A percentile compares a stretch with the other conserved stretches of the same genome.
phyloP scores from a whole-genome alignment of 2,329 filamentous ascomycete genomes.

The Calonectria hongkongensis region DNA sequence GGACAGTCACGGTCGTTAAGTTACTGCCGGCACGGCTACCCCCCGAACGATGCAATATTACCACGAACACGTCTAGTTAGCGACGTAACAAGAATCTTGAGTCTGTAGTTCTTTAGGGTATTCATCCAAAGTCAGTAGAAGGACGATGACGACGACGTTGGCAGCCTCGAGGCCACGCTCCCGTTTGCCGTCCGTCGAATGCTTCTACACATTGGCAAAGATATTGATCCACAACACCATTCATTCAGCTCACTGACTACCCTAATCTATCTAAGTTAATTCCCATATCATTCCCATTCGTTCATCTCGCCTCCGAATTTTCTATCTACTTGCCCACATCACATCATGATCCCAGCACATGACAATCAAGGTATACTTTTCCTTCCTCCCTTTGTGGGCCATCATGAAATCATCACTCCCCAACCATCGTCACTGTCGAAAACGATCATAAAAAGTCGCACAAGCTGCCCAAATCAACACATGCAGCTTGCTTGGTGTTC shows the following conservation, averaged over 20 bases:
- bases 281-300: conserved; percentile 25
- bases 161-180: too few relatives aligned
- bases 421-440: conserved; percentile 24
- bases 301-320: conserved; percentile 25
- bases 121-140: too few relatives aligned
- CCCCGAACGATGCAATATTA: too few relatives aligned
- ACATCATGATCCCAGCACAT: conserved; percentile 34
- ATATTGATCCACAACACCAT: conserved; percentile 30
- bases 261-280: conserved; percentile 40
- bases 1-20: too few relatives aligned
- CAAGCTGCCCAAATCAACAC: conserved; percentile 26
- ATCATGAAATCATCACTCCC: conserved; percentile 31
- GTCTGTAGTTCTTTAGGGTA: too few relatives aligned
- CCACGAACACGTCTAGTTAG: too few relatives aligned
- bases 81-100: too few relatives aligned
- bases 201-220: conserved; percentile 2
- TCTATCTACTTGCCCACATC: conserved; percentile 40
- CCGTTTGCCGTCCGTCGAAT: not conserved
- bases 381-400: conserved; percentile 37
- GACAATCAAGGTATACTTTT: conserved; percentile 44
- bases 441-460: conserved; percentile 25
- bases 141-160: too few relatives aligned
- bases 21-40: too few relatives aligned
- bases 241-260: conserved; percentile 34
- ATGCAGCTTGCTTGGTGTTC: conserved; percentile 43